Base-by-base conservation (phyloP, 108 stramenopile genomes). In the Cyclotella kingstonii region DNA sequence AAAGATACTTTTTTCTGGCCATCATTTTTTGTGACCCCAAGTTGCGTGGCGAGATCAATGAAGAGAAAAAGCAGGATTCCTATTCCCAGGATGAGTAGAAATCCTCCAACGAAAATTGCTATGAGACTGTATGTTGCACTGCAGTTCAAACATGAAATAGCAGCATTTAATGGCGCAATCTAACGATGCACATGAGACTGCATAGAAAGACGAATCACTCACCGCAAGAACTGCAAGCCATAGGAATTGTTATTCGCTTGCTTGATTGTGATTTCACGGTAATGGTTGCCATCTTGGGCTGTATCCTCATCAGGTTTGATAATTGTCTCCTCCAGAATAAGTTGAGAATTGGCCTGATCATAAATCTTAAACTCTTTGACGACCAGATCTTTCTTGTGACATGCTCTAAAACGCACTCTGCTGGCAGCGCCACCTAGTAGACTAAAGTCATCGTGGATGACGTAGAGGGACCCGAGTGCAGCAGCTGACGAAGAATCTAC, bases 41-140 rank as follows among this genome's bases (percentile, higher is more conserved):
- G 50, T 15, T 63, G 54, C 17, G 48, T 52, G 40, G 67, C 54
- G 23, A 76, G 53, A 48, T 76, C 61, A 17, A 76, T 76, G 43
- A 76, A 76, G 8, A 76, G 67, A 25, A 76, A 76, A 0, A 76
- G 50, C 0, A 76, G 47, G 5, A 76, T 54, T 17, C 53, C 36
- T 5, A 68, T 48, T 19, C 68, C 67, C 28, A 76, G 15, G 42
- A 76, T 69, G 61, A 76, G 51, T 5, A 76, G 67, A 26, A 76
- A 76, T 0, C 74, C 67, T 22, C 61, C 67, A 22, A 76, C 56
- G 15, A 76, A 76, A 23, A 63, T 44, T 1, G 67, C 67, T 1
- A 76, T 47, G 12, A 76, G 53, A 36, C 61, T 76, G 61, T 76
- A 76, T 19, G 40, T 69, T 9, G 60, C 54, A 33, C 68, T 34